Evolutionary conservation across 352 stramenopile genomes (phyloP).

Genomic region (Phytophthora pseudosyringae): DNA sequence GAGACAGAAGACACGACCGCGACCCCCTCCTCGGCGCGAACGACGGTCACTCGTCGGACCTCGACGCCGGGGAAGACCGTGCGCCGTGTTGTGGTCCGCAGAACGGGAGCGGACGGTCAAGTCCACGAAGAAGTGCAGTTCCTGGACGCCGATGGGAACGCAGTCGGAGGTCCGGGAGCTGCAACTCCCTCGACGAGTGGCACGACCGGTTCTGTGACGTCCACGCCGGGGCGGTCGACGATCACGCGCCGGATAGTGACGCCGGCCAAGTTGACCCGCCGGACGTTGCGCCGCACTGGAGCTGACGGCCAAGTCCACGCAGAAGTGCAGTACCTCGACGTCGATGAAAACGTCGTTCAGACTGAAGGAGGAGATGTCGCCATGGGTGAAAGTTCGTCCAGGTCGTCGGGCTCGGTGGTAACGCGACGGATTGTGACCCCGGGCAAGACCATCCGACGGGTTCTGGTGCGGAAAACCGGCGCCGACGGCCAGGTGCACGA

Average conservation of each 20-base stretch:
- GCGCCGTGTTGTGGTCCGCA: conserved; percentile 20
- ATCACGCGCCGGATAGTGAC: too few relatives aligned
- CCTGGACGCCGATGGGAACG: conserved; percentile 17
- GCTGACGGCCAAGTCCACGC: conserved; percentile 25
- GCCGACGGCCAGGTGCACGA: conserved; percentile 26
- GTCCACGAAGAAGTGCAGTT: conserved; percentile 25
- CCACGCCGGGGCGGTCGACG: too few relatives aligned
- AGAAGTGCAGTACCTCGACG: conserved; percentile 36
- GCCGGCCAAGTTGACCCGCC: too few relatives aligned
- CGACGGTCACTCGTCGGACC: conserved; percentile 12
- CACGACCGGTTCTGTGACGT: too few relatives aligned
- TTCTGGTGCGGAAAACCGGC: conserved; percentile 30
- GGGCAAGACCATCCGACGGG: conserved; percentile 25
- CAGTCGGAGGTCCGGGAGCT: too few relatives aligned
- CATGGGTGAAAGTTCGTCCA: conserved; percentile 2
- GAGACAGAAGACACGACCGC: neutral
- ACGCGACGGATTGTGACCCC: conserved; percentile 25
- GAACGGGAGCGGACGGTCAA: conserved; percentile 23
- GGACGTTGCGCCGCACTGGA: conserved; percentile 5
- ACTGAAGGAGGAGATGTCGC: conserved; percentile 22
- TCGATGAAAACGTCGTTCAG: conserved; percentile 27
- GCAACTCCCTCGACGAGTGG: too few relatives aligned
- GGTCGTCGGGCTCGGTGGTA: conserved; percentile 4
- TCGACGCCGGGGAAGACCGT: conserved; percentile 17
- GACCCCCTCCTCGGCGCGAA: neutral